Base-by-base conservation (phyloP, 1,284 basidiomycete species). In the Golubevia sp. region DNA sequence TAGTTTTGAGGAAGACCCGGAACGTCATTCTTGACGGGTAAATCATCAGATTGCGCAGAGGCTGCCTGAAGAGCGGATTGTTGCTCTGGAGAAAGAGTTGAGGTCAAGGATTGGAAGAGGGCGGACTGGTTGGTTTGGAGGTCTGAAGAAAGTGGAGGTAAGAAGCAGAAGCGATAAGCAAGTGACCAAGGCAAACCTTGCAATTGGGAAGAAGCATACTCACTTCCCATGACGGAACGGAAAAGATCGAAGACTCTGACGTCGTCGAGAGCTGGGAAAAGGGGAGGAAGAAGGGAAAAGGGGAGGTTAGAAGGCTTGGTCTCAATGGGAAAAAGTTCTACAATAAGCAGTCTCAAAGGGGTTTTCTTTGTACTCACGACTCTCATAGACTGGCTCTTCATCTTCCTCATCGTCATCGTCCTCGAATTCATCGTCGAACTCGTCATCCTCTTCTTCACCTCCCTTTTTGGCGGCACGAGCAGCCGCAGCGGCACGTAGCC, bases 391-490 rank as follows among this genome's bases (percentile, higher is more conserved):
- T 11, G 61, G 44, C 13, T 52, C 50, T 0, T 70, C 73, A 26
- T 69, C 70, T 3, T 70, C 66, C 20, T 73, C 72, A 18, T 70
- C 72, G 6, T 73, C 67, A 21, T 73, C 72, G 20, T 68, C 76
- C 8, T 74, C 65, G 7, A 27, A 15, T 27, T 59, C 52, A n/a
- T 60, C 57, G 13, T 55, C 68, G 24, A 66, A 74, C 0, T 68
- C 68, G 7, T 58, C n/a, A 24, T 68, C 65, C 15, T 70, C 76
- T n/a, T 63, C 64, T 20, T 63, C 67, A 18, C 68, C 68, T 13
- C 26, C 55, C 5, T 34, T 34, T 5, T 11, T 3, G 13, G 30
- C 58, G 20, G 66, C 68, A 11, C 56, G 44, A 13, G 24, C 44
- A 6, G 59, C 52, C 7, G 67, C 70, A 4, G 66, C 59, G 0